A percentile compares a stretch with the other conserved stretches of the same genome.
These are phyloP conservation scores for Chrysopogon serrulatus DNA, from an alignment of 176 grass and related monocot species.

Conservation along the genomic window DNA sequence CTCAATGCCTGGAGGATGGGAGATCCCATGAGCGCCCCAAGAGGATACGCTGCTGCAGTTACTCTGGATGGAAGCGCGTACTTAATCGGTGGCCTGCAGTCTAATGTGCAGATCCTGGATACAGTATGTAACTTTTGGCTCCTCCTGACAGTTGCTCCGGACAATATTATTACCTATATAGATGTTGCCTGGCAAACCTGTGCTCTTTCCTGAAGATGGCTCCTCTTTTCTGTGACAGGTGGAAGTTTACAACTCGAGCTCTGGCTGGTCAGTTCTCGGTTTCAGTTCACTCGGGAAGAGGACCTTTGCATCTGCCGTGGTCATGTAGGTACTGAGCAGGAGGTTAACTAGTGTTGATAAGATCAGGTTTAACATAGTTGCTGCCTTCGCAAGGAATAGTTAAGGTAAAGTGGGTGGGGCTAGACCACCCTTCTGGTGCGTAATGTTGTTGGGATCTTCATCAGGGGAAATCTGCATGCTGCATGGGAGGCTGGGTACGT, in stretches of 20 bases:
- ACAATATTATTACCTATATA: background rate
- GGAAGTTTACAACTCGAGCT: conserved; percentile 55
- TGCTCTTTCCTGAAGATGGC: background rate
- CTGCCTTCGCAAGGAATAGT: background rate
- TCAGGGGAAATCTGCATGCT: background rate
- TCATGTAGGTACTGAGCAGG: background rate
- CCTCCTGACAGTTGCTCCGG: background rate
- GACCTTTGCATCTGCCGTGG: conserved; percentile 51
- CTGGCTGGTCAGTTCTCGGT: conserved; percentile 39
- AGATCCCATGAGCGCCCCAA: conserved; percentile 50
- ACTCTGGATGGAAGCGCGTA: conserved; percentile 46
- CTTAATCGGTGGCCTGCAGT: conserved; percentile 53
- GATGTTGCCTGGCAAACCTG: background rate
- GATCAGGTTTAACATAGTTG: background rate
- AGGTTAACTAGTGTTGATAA: background rate
- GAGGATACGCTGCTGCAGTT: conserved; percentile 63
- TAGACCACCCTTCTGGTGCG: background rate
- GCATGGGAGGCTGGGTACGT: background rate
- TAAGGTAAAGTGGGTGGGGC: background rate
- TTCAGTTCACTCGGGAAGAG: conserved; percentile 68
- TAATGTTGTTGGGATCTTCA: background rate
- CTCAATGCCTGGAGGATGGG: conserved; percentile 56
- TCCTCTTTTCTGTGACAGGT: conserved; percentile 36
- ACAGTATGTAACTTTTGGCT: conserved; percentile 40
- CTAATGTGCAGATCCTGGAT: conserved; percentile 43